Evolutionary conservation across 208 protist genomes (phyloP).

Genomic region (Wallacemonas rigidus): DNA sequence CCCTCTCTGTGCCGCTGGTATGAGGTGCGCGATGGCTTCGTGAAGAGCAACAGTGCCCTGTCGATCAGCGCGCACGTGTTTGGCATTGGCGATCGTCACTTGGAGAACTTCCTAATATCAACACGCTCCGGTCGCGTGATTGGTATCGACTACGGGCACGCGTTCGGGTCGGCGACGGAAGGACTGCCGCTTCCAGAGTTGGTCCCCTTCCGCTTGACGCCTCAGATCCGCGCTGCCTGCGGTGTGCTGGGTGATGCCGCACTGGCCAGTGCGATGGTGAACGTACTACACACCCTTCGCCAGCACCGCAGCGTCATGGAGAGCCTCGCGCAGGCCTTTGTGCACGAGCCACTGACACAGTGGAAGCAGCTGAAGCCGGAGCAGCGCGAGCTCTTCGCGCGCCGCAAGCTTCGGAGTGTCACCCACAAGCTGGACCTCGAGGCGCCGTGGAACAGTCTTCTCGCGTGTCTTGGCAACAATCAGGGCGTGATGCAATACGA

Average conservation of each 20-base stretch:
- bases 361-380: constrained; percentile 35
- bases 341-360: constrained; percentile 88
- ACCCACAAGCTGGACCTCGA: constrained; percentile 38
- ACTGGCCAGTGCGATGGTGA: constrained; percentile 63
- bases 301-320: constrained; percentile 63
- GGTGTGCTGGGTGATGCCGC: constrained; percentile 67
- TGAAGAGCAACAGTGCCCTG: constrained; percentile 60
- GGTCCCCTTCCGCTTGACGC: constrained; percentile 92
- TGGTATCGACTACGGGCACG: constrained; percentile 95
- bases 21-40: constrained; percentile 67
- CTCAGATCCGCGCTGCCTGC: constrained; percentile 77
- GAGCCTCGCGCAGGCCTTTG: constrained; percentile 86
- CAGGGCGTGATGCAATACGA: constrained; percentile 7
- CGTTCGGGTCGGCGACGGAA: constrained; percentile 91
- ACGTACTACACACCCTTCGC: constrained; percentile 44
- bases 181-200: constrained; percentile 91
- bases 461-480: constrained; percentile 10
- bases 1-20: constrained; percentile 63
- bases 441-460: constrained; percentile 25
- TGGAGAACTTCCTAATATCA: constrained; percentile 92
- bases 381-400: constrained; percentile 12
- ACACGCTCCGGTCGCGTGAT: constrained; percentile 67
- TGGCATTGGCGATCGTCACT: constrained; percentile 94
- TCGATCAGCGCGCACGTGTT: constrained; percentile 87
- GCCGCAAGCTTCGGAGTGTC: constrained; percentile 26